Base-by-base conservation (phyloP, 2,329 filamentous ascomycete species). In the Stachybotrys elegans region DNA sequence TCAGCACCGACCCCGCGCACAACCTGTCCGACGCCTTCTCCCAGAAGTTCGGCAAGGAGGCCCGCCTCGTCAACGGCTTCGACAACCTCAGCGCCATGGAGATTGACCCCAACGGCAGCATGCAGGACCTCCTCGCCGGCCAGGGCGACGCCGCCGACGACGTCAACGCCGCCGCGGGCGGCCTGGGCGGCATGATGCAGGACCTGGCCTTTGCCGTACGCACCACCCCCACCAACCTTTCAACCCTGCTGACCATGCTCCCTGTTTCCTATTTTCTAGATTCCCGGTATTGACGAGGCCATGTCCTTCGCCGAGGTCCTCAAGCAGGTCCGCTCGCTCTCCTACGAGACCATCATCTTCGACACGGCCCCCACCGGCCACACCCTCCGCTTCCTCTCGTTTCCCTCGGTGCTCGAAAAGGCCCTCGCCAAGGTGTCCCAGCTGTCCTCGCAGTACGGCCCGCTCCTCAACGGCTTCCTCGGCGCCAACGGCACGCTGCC, bases 291-390 rank as follows among this genome's bases (percentile, higher is more conserved):
- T 50, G 93, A 98, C 65, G 93, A 98, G 70, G 93, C 93, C 66
- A 98, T 98, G 93, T 96, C 91, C 45, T 98, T 98, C 63, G 93
- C 93, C 65, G 93, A 98, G 73, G 93, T 98, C 52, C 79, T 98
- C 60, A 98, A 98, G 71, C 93, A 98, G 70, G 93, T 98, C 72
- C 97, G 97, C 72, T 95, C 89, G 32, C 86, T 97, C 63, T 95
- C 90, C 40, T 98, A 98, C 79, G 93, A 97, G 68, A 89, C 92
- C 60, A 97, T 98, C 71, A 88, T 98, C 67, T 98, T 98, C 79
- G 93, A 98, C 68, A 98, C 93, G 25, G 93, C 93, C 4, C 93
- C 93, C 14, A 98, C 93, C 14, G 93, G 93, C 55, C 93, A 98
- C 77, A 98, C 93, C 2, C 84, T 98, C 48, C 92, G 93, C 58